Percentiles rank a stretch among this genome's conserved stretches.
These are phyloP conservation scores for Saccharum officinarum DNA, from an alignment of 176 grass and related monocot genomes.

Conservation along the genomic window DNA sequence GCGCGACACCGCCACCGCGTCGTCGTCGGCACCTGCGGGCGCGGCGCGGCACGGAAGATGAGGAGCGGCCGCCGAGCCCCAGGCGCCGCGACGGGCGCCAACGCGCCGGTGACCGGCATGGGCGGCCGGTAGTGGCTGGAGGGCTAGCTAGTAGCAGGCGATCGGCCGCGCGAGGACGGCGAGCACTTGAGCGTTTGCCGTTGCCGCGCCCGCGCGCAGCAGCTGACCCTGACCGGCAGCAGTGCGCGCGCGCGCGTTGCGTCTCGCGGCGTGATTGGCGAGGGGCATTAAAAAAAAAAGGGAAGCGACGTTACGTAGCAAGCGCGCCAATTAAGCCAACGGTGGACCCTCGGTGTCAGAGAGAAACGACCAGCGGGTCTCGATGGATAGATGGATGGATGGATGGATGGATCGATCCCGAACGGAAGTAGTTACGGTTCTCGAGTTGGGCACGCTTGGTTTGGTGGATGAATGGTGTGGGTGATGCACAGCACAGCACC, in stretches of 20 bases:
- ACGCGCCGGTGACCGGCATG: slow-evolving; percentile 22
- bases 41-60: background rate
- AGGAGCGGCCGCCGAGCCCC: background rate
- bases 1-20: slow-evolving; percentile 10
- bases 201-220: too few relatives aligned
- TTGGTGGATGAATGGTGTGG: too few relatives aligned
- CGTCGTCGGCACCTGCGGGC: background rate
- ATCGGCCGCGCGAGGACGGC: background rate
- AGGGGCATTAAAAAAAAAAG: background rate
- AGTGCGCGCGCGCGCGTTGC: background rate
- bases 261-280: slow-evolving; percentile 15
- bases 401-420: too few relatives aligned
- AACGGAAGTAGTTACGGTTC: too few relatives aligned
- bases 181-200: too few relatives aligned
- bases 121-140: background rate
- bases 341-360: background rate
- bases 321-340: background rate
- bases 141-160: background rate
- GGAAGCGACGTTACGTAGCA: background rate
- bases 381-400: too few relatives aligned
- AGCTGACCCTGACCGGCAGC: too few relatives aligned
- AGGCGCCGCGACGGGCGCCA: background rate
- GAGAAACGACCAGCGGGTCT: too few relatives aligned
- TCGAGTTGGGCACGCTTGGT: too few relatives aligned
- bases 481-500: too few relatives aligned